Evolutionary conservation across 148 eudicot species (phyloP), one percentile per base, ranked within the genome.

Genomic region (Camellia sinensis): DNA sequence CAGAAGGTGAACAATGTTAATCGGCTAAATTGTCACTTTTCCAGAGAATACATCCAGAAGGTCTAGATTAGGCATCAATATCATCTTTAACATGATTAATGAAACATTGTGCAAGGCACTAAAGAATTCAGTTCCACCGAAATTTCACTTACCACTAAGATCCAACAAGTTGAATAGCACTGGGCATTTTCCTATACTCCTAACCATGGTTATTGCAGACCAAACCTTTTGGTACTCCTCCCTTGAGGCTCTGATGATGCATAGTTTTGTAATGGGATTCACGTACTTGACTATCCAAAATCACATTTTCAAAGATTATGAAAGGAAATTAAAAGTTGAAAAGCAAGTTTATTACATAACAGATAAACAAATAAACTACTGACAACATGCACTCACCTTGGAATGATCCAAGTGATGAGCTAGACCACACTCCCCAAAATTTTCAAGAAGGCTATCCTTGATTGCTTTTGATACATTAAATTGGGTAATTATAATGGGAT

Each of bases 401-500:
- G 67, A 93, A 86, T 2, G 99, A 95, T n/a, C 87, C 88, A 6
- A 87, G 85, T 19, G 93, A 88, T 60, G 97, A 93, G 95, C 99
- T 66, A 92, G 84, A 71, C 99, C 99, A 74, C 97, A 95, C 87
- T 93, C 97, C n/a, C 99, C 99, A 81, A 95, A 95, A 83, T 93
- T 95, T 19, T 85, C 69, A 61, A 89, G 95, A 79, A 95, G 84
- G 86, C 92, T 93, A 17, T 93, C 93, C 77, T 88, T 92, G 46
- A 95, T 89, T 13, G 97, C 94, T 82, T 87, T 91, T 7, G 88
- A 80, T 59, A 95, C 79, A 81, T 93, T 95, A 79, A 73, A 80
- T 72, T 84, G 89, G 67, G 96, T 91, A 57, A 92, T 79, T 54
- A 89, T 82, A 63, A 93, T 76, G 53, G 95, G 93, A 86, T 88